Percentiles rank a stretch among this genome's conserved stretches.
These are phyloP conservation scores for Curvularia eragrostidis DNA, from an alignment of 2,329 filamentous ascomycete genomes.

Conservation along the genomic window DNA sequence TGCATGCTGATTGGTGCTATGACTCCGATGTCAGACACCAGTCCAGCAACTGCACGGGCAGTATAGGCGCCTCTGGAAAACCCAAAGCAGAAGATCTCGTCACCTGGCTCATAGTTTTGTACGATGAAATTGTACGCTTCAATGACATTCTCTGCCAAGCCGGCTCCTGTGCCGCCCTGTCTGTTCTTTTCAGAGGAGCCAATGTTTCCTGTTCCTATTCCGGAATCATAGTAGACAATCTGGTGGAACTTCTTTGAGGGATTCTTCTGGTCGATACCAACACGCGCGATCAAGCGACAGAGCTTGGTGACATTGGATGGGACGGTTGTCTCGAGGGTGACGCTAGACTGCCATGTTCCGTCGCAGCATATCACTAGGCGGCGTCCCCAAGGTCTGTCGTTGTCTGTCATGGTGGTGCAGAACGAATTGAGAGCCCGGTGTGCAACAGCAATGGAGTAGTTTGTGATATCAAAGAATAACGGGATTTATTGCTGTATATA, in stretches of 20 bases:
- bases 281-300: conserved; percentile 40
- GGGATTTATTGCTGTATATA: neutral
- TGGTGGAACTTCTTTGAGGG: conserved; percentile 42
- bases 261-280: conserved; percentile 35
- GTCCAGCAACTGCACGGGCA: conserved; percentile 51
- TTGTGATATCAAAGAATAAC: neutral
- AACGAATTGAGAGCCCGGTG: neutral
- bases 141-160: conserved; percentile 57
- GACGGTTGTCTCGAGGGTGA: conserved; percentile 39
- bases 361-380: conserved; percentile 48
- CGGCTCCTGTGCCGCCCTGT: conserved; percentile 53
- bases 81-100: conserved; percentile 57
- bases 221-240: conserved; percentile 47
- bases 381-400: conserved; percentile 35
- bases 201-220: conserved; percentile 44
- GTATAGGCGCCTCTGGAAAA: conserved; percentile 58
- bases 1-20: conserved; percentile 54
- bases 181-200: conserved; percentile 32
- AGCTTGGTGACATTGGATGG: conserved; percentile 49
- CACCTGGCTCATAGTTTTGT: conserved; percentile 58
- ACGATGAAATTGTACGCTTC: conserved; percentile 60
- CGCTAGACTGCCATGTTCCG: conserved; percentile 48
- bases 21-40: conserved; percentile 56
- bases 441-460: neutral
- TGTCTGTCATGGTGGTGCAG: conserved; percentile 20